Evolutionary conservation across 2,329 filamentous ascomycete species (phyloP).

Genomic region (Fusarium falciforme): DNA sequence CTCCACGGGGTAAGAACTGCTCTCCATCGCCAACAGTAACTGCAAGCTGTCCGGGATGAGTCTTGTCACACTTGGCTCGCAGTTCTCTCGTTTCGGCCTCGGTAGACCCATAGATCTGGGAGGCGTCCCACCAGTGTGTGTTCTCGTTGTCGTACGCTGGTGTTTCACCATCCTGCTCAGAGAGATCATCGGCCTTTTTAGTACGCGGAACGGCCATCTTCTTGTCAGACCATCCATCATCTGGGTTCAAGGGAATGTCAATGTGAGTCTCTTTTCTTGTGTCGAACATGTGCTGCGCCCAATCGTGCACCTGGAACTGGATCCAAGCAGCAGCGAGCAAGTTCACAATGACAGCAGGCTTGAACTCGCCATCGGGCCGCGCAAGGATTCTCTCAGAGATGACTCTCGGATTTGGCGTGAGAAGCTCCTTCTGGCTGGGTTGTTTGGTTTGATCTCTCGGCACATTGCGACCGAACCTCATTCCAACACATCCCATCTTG

Average conservation of each 20-base stretch:
- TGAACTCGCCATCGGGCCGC: constrained; percentile 21
- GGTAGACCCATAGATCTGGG: constrained; percentile 27
- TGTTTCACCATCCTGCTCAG: constrained; percentile 2
- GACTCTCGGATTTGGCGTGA: constrained; percentile 3
- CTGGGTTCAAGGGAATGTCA: constrained; percentile 1
- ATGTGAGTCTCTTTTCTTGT: constrained; percentile 2
- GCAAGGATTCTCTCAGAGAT: constrained; percentile 23
- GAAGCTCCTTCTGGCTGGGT: constrained; percentile 4
- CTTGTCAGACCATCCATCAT: constrained; percentile 10
- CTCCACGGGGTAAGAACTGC: constrained; percentile 12
- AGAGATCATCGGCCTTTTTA: background rate
- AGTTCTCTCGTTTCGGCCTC: constrained; percentile 13
- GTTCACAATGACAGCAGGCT: constrained; percentile 23
- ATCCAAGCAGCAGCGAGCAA: constrained; percentile 29
- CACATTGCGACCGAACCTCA: constrained; percentile 28
- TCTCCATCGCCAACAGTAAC: background rate
- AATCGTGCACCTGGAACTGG: constrained; percentile 27
- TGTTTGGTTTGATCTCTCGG: constrained; percentile 4
- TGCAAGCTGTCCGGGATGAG: constrained; percentile 5
- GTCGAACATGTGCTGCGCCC: constrained; percentile 9
- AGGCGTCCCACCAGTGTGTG: constrained; percentile 28
- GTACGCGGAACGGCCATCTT: constrained; percentile 15
- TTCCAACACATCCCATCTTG: constrained; percentile 22
- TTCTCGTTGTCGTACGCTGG: constrained; percentile 24
- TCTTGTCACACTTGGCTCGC: background rate